These are phyloP conservation scores for Stephania cephalantha DNA, from an alignment of 164 flowering plant genomes.

Conservation along the genomic window DNA sequence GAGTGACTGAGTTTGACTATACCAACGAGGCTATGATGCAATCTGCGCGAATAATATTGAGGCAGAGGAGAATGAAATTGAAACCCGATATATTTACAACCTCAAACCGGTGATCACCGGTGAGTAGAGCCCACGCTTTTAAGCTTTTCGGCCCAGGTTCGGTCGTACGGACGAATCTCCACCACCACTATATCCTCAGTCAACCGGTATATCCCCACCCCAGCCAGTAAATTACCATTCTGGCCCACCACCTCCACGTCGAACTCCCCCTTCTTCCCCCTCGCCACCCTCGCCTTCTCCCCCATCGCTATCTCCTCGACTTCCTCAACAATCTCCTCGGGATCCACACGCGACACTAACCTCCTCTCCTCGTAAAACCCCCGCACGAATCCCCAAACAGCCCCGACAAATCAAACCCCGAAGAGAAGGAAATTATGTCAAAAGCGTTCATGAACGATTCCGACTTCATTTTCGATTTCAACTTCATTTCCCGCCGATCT, in stretches of 20 bases:
- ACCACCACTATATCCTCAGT: slow-evolving; percentile 41
- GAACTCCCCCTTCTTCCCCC: slow-evolving; percentile 18
- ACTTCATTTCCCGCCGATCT: too few relatives aligned
- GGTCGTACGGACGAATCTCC: slow-evolving; percentile 17
- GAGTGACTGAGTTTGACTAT: too few relatives aligned
- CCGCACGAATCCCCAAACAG: slow-evolving; percentile 25
- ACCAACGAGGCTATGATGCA: too few relatives aligned
- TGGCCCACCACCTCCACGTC: slow-evolving; percentile 30
- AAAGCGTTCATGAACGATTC: slow-evolving; percentile 51
- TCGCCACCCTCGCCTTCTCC: slow-evolving; percentile 18
- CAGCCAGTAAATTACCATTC: slow-evolving; percentile 26
- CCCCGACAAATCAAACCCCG: slow-evolving; percentile 49
- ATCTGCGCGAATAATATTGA: too few relatives aligned
- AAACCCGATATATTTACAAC: too few relatives aligned
- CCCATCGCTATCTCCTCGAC: slow-evolving; percentile 27
- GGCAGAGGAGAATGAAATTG: too few relatives aligned
- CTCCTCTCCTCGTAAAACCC: slow-evolving; percentile 13
- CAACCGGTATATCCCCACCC: slow-evolving; percentile 27
- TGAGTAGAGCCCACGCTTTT: not conserved
- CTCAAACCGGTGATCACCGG: slow-evolving; percentile 1
- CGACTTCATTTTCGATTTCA: too few relatives aligned
- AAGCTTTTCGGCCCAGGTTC: slow-evolving; percentile 35
- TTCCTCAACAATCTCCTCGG: slow-evolving; percentile 30
- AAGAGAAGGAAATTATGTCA: slow-evolving; percentile 58
- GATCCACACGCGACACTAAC: slow-evolving; percentile 36